These are phyloP conservation scores for Populus hybrid DNA, from an alignment of 441 rosid species.

Conservation along the genomic window DNA sequence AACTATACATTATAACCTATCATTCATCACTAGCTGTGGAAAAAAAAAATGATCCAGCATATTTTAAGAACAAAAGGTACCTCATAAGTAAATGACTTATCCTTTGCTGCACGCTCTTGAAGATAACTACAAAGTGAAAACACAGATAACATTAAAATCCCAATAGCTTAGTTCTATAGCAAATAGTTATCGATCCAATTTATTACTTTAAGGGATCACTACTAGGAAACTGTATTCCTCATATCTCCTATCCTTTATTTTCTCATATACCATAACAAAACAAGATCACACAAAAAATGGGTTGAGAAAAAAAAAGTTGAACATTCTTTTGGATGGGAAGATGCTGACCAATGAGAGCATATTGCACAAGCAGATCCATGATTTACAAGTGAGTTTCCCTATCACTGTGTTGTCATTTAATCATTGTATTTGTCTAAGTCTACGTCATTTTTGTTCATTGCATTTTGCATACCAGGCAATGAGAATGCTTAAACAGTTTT, in stretches of 20 bases:
- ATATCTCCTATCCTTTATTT: not conserved
- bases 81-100: conserved; percentile 83
- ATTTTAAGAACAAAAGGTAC: conserved; percentile 28
- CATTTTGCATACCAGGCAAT: not conserved
- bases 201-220: conserved; percentile 1
- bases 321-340: not conserved
- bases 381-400: not conserved
- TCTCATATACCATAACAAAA: not conserved
- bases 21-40: not conserved
- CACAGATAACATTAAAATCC: conserved; percentile 12
- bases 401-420: not conserved
- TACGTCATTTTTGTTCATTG: not conserved
- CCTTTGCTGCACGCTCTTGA: conserved; percentile 64
- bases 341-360: not conserved
- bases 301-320: not conserved
- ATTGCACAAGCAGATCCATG: not conserved
- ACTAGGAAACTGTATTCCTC: conserved; percentile 9
- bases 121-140: conserved; percentile 68
- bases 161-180: not conserved
- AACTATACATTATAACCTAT: not conserved
- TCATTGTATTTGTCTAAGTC: not conserved
- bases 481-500: not conserved
- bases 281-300: not conserved
- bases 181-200: not conserved
- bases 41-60: not conserved